Conservation (phyloP, 345 rosid genomes). For the Lepidium africanum region DNA sequence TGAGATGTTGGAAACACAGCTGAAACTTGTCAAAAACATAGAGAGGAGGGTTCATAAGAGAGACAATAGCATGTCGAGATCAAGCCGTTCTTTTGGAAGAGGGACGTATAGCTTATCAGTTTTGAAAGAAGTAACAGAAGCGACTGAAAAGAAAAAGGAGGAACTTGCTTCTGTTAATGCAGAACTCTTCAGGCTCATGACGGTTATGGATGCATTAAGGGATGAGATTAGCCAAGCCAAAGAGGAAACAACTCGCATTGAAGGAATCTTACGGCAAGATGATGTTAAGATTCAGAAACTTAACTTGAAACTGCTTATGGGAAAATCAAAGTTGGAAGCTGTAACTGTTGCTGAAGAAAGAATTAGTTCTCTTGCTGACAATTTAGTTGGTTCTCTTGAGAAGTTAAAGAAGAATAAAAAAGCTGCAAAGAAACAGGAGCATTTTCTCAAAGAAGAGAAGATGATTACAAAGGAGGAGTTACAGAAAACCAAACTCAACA, state of each 20-base stretch:
- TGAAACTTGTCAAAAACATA: constrained; percentile 35
- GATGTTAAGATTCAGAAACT: constrained; percentile 44
- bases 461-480: constrained; percentile 38
- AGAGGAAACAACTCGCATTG: constrained; percentile 38
- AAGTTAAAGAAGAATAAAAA: constrained; percentile 49
- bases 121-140: constrained; percentile 34
- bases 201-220: constrained; percentile 59
- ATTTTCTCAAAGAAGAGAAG: constrained; percentile 38
- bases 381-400: constrained; percentile 43
- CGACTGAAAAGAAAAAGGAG: constrained; percentile 43
- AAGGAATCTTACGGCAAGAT: constrained; percentile 33
- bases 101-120: constrained; percentile 15
- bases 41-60: constrained; percentile 27
- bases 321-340: constrained; percentile 52
- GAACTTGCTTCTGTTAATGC: constrained; percentile 46
- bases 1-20: constrained; percentile 42
- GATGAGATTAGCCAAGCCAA: constrained; percentile 39
- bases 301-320: constrained; percentile 58
- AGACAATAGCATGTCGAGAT: constrained; percentile 20
- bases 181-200: constrained; percentile 56
- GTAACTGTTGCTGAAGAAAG: constrained; percentile 45
- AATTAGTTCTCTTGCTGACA: constrained; percentile 36
- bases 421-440: constrained; percentile 47
- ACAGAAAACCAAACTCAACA: constrained; percentile 40
- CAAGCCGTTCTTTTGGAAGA: constrained; percentile 11